Evolutionary conservation across 345 rosid genomes (phyloP).

Genomic region (Lagerstroemia speciosa): DNA sequence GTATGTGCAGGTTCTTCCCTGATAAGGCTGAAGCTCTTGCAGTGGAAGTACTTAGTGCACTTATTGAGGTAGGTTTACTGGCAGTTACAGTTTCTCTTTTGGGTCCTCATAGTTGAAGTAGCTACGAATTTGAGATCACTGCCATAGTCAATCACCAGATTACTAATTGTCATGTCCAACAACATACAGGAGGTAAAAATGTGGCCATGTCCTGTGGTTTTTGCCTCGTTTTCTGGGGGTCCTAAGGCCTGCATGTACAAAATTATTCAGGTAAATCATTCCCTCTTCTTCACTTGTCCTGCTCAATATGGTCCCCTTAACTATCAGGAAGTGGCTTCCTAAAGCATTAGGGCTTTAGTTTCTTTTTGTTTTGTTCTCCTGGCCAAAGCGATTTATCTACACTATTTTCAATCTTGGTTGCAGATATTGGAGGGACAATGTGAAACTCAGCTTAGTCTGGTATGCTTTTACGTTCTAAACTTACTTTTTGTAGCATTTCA

Average conservation of each 20-base stretch:
- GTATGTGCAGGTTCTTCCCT: slow-evolving; percentile 66
- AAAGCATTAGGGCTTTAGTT: background rate
- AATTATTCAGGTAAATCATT: slow-evolving; percentile 66
- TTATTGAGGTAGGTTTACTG: slow-evolving; percentile 20
- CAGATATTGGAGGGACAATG: slow-evolving; percentile 67
- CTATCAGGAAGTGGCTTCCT: background rate
- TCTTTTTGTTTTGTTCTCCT: background rate
- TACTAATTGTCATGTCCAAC: slow-evolving; percentile 7
- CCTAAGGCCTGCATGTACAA: slow-evolving; percentile 89
- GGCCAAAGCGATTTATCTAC: background rate
- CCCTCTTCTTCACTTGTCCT: background rate
- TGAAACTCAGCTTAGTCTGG: slow-evolving; percentile 40
- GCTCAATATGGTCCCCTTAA: background rate
- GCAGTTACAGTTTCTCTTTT: background rate
- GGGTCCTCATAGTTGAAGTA: background rate
- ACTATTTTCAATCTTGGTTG: slow-evolving; percentile 10
- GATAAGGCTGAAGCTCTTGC: slow-evolving; percentile 70
- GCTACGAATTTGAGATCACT: background rate
- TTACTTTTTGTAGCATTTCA: background rate
- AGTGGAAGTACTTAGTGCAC: slow-evolving; percentile 43
- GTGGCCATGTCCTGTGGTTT: slow-evolving; percentile 64
- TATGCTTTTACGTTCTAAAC: slow-evolving; percentile 17
- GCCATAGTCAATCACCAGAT: background rate
- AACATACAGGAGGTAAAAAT: slow-evolving; percentile 58
- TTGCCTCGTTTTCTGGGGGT: slow-evolving; percentile 88